These are phyloP conservation scores for Aureobasidium musti DNA, from an alignment of 2,329 filamentous ascomycete species.

Conservation along the genomic window DNA sequence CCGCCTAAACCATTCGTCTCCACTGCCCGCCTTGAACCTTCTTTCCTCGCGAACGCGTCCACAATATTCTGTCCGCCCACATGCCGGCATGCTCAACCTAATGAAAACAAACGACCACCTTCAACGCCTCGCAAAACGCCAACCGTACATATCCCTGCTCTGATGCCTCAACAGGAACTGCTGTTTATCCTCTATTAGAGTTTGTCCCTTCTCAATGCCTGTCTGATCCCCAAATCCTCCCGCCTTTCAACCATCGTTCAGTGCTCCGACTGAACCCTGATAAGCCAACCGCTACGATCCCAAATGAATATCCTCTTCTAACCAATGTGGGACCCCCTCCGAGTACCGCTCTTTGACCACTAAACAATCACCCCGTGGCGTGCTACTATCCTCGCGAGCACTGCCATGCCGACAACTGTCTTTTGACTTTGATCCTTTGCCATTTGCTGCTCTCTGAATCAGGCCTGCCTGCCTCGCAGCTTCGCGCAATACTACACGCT, in stretches of 20 bases:
- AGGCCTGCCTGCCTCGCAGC: background rate
- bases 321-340: background rate
- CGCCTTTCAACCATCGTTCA: background rate
- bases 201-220: slow-evolving; percentile 6
- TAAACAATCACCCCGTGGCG: slow-evolving; percentile 1
- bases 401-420: slow-evolving; percentile 7
- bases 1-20: slow-evolving; percentile 19
- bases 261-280: slow-evolving; percentile 10
- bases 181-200: slow-evolving; percentile 20
- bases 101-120: background rate
- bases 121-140: background rate
- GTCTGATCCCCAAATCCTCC: background rate
- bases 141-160: background rate
- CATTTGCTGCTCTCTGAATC: slow-evolving; percentile 16
- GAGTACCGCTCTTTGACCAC: slow-evolving; percentile 14
- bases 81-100: background rate
- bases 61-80: background rate
- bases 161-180: background rate
- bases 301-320: slow-evolving; percentile 6
- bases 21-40: slow-evolving; percentile 22
- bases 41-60: slow-evolving; percentile 1
- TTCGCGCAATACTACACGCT: background rate
- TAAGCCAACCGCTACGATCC: background rate
- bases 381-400: background rate
- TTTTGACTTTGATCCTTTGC: background rate